Evolutionary conservation across 2,329 filamentous ascomycete species (phyloP), one percentile per base, ranked within the genome.

Genomic region (Microascus cirrosus): DNA sequence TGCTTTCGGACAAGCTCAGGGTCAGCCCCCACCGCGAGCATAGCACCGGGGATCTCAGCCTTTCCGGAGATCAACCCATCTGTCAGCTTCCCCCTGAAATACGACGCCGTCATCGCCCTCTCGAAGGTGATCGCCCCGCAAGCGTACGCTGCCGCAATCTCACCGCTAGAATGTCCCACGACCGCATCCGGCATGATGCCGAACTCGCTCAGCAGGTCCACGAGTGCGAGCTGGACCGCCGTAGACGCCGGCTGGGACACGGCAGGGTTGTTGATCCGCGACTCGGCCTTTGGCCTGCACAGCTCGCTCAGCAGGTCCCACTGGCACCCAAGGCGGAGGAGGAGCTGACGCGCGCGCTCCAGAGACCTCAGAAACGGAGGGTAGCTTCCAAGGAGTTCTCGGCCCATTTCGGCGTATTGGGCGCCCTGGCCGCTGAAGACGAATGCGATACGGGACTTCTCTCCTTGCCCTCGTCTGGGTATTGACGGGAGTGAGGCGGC

Each of bases 151-250:
- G 72, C 73, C 8, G 67, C 68, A 53, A 74, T 72, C 60, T 74
- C 72, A 15, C 72, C 72, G 25, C 65, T 69, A 0, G 70, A 73
- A 58, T 74, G 72, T 1, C 73, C 72, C 1, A 69, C 63, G 0
- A 72, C 68, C 7, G 61, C 60, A 15, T 61, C 42, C 0, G 70
- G 69, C 1, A 52, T 57, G 2, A 75, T 59, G 2, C 63, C 62
- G 54, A 67, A 72, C 2, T 59, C 59, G n/a, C 60, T 53, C 20
- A 72, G 61, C 0, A 73, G 61, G 10, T 74, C 67, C 1, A 74
- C 66, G 0, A 77, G 61, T 2, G 64, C 74, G 1, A 79, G 59
- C 59, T 78, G 76, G 0, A 79, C 22, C 0, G 73, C 73, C 0
- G 74, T 76, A 36, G 69, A 76, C 0, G 73, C 48, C 0, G 76